Base-by-base conservation (phyloP, 176 grass and related monocot genomes). In the Oryza brachyantha region DNA sequence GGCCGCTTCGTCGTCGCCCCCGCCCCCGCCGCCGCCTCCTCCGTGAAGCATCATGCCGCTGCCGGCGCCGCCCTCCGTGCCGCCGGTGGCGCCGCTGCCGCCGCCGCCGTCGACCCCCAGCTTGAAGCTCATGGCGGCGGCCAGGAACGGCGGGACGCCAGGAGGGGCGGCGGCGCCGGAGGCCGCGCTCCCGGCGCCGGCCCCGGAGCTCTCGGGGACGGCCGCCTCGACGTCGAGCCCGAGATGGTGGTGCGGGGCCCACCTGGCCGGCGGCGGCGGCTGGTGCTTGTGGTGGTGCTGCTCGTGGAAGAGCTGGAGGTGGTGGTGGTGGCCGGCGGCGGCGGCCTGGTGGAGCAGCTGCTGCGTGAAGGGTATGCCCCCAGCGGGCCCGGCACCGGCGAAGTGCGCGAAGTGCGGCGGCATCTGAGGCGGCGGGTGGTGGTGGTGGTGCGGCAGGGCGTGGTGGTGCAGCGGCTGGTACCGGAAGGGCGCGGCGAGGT, bases 51-150 rank as follows among this genome's bases (percentile, higher is more conserved):
- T 84, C 80, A 90, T 90, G 66, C 78, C 75, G 64, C 79, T 70
- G 25, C 81, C 85, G 6, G 45, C 68, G 64, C 74, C 81, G 10
- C 81, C 88, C 0, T 86, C 87, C n/a, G 85, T 88, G 14, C 85
- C 90, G 8, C 84, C 85, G 7, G 85, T 87, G 85, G 87, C 83
- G 67, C 90, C 87, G 36, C 87, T 92, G 38, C 93, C 94, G 55
- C 91, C 84, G 37, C 81, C 79, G 9, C 81, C 66, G 70, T 98
- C 88, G 19, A 89, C 84, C 8, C 72, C 92, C 7, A 95, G 84
- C 90, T 99, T 99, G 78, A 99, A 99, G 55, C 29, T 86, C 90
- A 95, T 95, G 36, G 90, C 88, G 7, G 85, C 88, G 4, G 86
- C 86, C 5, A 99, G 27, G 74, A 99, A 99, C 4, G 90, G 80